Evolutionary conservation across 257 asterid genomes (phyloP).

Genomic region (Petunia secreta): DNA sequence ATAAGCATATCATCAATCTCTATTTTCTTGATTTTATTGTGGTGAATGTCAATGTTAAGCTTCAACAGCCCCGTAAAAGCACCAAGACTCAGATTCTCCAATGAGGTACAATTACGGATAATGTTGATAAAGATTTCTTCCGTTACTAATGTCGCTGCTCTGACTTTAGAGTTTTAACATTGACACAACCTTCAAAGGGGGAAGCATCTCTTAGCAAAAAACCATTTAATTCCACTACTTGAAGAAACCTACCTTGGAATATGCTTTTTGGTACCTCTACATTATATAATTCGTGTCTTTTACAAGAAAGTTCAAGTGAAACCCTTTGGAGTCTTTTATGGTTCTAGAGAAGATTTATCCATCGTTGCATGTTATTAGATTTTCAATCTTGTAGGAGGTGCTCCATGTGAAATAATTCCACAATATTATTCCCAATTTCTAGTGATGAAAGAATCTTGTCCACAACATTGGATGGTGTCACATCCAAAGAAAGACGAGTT

Average conservation of each 20-base stretch:
- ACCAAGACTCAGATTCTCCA: neutral
- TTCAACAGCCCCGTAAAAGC: neutral
- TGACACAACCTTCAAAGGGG: neutral
- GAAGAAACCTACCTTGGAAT: neutral
- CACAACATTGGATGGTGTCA: no score
- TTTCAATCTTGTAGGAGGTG: no score
- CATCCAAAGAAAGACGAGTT: no score
- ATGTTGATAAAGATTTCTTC: neutral
- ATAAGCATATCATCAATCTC: neutral
- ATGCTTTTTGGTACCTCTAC: neutral
- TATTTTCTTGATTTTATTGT: neutral
- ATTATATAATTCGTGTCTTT: neutral
- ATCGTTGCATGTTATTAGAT: no score
- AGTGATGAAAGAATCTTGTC: no score
- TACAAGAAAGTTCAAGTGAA: neutral
- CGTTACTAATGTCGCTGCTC: no score
- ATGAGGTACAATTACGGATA: neutral
- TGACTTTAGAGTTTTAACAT: neutral
- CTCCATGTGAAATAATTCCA: no score
- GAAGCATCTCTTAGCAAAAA: neutral
- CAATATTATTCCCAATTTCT: no score
- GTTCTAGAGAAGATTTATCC: no score
- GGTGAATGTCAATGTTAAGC: neutral
- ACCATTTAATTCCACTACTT: neutral
- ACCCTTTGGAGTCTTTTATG: neutral